Percentiles rank a stretch among this genome's conserved stretches.
These are phyloP conservation scores for Colletotrichum orchidophilum DNA, from an alignment of 2,329 filamentous ascomycete genomes.

Conservation along the genomic window DNA sequence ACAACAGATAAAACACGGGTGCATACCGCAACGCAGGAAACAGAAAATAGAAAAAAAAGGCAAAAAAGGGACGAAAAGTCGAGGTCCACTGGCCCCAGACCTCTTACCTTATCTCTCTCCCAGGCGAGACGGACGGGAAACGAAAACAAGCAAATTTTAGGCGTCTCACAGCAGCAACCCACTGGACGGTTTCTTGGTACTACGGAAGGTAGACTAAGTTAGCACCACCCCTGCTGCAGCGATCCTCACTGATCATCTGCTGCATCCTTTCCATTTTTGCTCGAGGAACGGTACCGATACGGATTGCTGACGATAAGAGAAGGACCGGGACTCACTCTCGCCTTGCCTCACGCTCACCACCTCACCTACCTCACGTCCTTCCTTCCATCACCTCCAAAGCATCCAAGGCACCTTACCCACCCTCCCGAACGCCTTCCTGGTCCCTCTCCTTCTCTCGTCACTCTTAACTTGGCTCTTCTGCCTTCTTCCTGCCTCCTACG, in stretches of 20 bases:
- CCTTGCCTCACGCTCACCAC: not conserved
- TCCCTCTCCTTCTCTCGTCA: not conserved
- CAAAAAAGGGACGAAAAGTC: not conserved
- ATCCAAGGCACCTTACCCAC: not conserved
- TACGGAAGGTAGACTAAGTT: too few species aligned
- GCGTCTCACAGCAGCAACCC: not conserved
- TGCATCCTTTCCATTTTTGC: not conserved
- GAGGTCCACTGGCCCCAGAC: not conserved
- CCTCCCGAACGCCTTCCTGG: not conserved
- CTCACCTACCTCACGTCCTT: not conserved
- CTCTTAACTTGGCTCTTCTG: not conserved
- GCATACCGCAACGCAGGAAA: not conserved
- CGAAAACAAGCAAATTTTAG: constrained; percentile 16
- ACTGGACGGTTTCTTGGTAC: too few species aligned
- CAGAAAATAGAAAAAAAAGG: not conserved
- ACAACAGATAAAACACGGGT: too few species aligned
- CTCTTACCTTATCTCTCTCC: not conserved
- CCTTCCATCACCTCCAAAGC: not conserved
- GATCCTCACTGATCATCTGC: constrained; percentile 3
- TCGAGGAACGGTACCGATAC: not conserved
- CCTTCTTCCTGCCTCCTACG: not conserved
- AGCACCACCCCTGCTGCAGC: constrained; percentile 6
- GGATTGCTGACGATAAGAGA: not conserved
- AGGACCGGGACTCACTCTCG: too few species aligned
- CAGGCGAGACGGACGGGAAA: not conserved